Evolutionary conservation across 1,139 yeast genomes (phyloP), one percentile per base, ranked within the genome.

Genomic region (Yamadazyma sp.): DNA sequence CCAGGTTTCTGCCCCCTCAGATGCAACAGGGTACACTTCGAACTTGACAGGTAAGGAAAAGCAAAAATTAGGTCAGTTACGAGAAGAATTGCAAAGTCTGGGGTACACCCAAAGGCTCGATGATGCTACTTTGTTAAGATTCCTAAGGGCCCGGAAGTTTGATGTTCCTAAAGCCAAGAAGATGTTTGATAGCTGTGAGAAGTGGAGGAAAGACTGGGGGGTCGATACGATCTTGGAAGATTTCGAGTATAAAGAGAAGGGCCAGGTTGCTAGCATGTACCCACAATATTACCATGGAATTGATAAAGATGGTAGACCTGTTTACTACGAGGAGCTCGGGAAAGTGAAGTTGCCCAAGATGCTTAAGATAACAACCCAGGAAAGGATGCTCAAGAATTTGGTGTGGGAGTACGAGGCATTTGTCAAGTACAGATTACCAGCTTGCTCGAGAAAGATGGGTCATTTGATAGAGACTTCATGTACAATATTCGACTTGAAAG

Each of bases 351-450:
- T 92, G 62, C 73, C 80, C 31, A 94, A 88, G 61, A 87, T 92
- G 95, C 80, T 87, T 72, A 86, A 87, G 68, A 78, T 92, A 62
- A 91, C 98, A 50, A 81, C 91, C 27, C 95, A 88, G 64, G 97
- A 92, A 54, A 83, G 98, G 61, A 91, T 92, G 98, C 75, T 92
- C 62, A 83, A 85, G 68, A 92, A 92, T 66, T 75, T 92, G 58
- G 97, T 89, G 39, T 89, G 96, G 96, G 98, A 92, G 67, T 92
- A 92, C 65, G 98, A 92, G 70, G 78, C 95, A 37, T 89, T 92
- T 64, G 81, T 83, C 44, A 76, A 72, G 51, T 82, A 77, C 66
- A 80, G 98, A 64, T 75, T 92, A 54, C 96, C 98, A 31, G 98
- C 98, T 17, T 87, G 95, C 57, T 87, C 96, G 16, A 85, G 98